Conservation (phyloP, 2,329 filamentous ascomycete species). For the Beauveria sp. region DNA sequence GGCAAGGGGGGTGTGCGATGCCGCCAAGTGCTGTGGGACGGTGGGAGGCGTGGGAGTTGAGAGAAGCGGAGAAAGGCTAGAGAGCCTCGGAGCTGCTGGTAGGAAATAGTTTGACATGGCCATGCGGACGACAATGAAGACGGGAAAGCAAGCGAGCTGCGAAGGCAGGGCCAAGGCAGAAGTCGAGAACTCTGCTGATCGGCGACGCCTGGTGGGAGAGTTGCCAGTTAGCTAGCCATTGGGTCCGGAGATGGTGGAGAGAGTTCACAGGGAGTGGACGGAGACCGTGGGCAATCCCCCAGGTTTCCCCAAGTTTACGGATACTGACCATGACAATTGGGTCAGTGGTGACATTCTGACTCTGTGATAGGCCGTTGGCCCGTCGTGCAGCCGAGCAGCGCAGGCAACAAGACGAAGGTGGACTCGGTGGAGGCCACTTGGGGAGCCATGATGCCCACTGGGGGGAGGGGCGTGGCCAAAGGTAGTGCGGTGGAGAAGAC, state of each 20-base stretch:
- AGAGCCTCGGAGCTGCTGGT: neutral
- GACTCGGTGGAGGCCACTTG: neutral
- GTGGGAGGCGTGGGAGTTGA: neutral
- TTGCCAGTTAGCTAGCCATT: neutral
- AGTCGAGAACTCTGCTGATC: slow-evolving; percentile 8
- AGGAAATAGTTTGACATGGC: neutral
- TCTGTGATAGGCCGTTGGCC: neutral
- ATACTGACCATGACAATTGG: neutral
- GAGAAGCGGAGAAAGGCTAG: slow-evolving; percentile 1
- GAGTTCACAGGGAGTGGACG: neutral
- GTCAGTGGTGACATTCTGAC: neutral
- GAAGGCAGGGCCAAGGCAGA: neutral
- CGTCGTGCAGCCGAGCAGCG: neutral
- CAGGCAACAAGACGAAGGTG: neutral
- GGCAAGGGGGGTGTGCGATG: slow-evolving; percentile 3
- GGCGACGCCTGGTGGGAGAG: neutral
- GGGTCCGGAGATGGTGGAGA: neutral
- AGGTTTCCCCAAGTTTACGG: slow-evolving; percentile 10
- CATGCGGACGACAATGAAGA: neutral
- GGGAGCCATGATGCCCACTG: neutral
- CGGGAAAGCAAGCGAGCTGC: neutral
- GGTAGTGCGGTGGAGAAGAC: neutral
- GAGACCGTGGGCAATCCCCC: slow-evolving; percentile 6
- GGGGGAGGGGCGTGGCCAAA: neutral
- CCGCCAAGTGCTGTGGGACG: neutral